Evolutionary conservation across 805 yeast species (phyloP), one percentile per base, ranked within the genome.

Genomic region (Kockiozyma suomiensis): DNA sequence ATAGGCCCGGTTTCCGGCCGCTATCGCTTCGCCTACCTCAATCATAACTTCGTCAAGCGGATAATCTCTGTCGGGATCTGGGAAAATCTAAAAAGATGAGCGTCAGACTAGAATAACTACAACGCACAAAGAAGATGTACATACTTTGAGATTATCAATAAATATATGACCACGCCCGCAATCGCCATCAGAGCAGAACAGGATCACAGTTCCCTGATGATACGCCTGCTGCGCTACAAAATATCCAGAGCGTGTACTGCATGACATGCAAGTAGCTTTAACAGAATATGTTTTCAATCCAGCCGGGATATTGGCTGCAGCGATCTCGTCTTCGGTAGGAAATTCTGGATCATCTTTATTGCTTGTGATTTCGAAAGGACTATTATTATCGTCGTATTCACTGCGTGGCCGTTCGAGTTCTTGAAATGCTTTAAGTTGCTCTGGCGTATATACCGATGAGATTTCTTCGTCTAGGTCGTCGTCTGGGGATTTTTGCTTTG

Each of bases 241-340:
- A 45, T 60, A 54, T 1, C 61, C 59, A 4, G 61, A 38, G 21
- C 64, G 49, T 0, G 60, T 51, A n/a, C 47, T 55, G 30, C 64
- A 60, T 4, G 32, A 3, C 17, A 33, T 21, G 25, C 64, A 60
- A n/a, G 64, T 47, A 3, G 37, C 21, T 25, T 55, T 21, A 8
- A 37, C 48, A 25, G 43, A 58, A 38, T 49, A 50, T 2, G 58
- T 48, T 15, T 41, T 43, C 30, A 56, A 42, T 1, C 48, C 53
- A 12, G 30, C 32, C 8, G 64, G 64, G 21, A 60, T 25, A 30
- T 43, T 35, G n/a, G 64, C 64, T 10, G 26, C 32, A 5, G 35
- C 55, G 17, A 57, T 57, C 35, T 60, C 64, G 26, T 60, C 64
- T 19, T 56, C 56, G 3, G 64, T 56, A 4, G 64, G 64, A 32